phyloP scores from a whole-genome alignment of 2,329 filamentous ascomycete genomes.

The Penicillium thymicola region DNA sequence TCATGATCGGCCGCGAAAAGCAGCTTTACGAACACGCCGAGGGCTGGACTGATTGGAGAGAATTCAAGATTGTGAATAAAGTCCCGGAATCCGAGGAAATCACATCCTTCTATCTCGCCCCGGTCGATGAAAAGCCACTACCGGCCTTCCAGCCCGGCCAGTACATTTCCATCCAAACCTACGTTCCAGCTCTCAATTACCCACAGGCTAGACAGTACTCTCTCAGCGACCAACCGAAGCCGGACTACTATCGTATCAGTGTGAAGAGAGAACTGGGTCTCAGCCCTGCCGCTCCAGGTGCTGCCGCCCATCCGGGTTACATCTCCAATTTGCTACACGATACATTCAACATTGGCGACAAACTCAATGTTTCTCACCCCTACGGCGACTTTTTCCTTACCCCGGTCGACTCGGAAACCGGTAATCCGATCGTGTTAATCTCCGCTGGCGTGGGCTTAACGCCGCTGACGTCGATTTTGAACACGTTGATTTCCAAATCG shows the following conservation, averaged over 20 bases:
- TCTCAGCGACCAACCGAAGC: constrained; percentile 61
- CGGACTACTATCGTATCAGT: constrained; percentile 65
- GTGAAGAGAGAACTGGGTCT: constrained; percentile 65
- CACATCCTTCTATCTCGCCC: constrained; percentile 66
- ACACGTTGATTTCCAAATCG: constrained; percentile 46
- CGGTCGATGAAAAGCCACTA: constrained; percentile 59
- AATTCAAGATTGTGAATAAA: constrained; percentile 64
- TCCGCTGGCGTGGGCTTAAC: constrained; percentile 61
- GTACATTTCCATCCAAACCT: constrained; percentile 64
- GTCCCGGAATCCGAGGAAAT: constrained; percentile 66
- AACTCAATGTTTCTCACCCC: constrained; percentile 65
- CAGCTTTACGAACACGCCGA: constrained; percentile 60
- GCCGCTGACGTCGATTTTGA: constrained; percentile 60
- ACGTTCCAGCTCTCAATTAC: constrained; percentile 58
- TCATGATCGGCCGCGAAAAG: constrained; percentile 66
- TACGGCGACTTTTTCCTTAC: constrained; percentile 58
- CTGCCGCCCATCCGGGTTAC: constrained; percentile 57
- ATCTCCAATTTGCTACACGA: constrained; percentile 70
- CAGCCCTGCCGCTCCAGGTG: constrained; percentile 43
- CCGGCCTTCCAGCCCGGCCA: constrained; percentile 67
- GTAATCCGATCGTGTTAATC: constrained; percentile 56
- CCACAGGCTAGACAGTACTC: constrained; percentile 70
- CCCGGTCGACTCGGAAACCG: constrained; percentile 29
- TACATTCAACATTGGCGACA: constrained; percentile 58
- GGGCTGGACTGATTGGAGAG: constrained; percentile 65